Evolutionary conservation across 2,329 filamentous ascomycete species (phyloP).

Genomic region (Ceratocystis ficicola): DNA sequence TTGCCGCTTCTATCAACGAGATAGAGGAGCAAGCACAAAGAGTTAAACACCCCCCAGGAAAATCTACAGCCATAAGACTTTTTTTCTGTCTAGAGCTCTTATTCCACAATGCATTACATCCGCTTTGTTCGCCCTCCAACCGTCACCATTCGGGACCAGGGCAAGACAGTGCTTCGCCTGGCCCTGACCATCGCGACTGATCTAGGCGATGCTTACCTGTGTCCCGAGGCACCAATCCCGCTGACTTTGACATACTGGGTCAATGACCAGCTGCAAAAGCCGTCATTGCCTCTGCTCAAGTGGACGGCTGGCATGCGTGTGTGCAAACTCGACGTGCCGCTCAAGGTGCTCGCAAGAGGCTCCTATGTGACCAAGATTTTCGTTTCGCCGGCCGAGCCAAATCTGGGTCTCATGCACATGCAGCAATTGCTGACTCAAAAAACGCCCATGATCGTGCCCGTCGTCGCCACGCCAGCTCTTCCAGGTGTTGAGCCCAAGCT

Average conservation of each 20-base stretch:
- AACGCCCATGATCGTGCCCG: constrained; percentile 21
- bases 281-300: constrained; percentile 26
- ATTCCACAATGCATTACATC: constrained; percentile 43
- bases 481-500: constrained; percentile 15
- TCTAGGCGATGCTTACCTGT: constrained; percentile 43
- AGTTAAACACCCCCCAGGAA: neutral
- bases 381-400: constrained; percentile 21
- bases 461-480: constrained; percentile 13
- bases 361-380: constrained; percentile 21
- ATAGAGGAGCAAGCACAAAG: neutral
- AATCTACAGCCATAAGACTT: neutral
- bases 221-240: constrained; percentile 35
- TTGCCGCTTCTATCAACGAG: neutral
- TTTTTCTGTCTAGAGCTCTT: neutral
- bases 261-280: constrained; percentile 27
- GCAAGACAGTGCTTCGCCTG: constrained; percentile 31
- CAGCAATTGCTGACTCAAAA: constrained; percentile 16
- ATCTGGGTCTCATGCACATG: constrained; percentile 16
- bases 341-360: constrained; percentile 21
- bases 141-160: constrained; percentile 21
- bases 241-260: constrained; percentile 29
- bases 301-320: constrained; percentile 33
- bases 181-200: constrained; percentile 47
- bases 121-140: constrained; percentile 40
- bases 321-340: constrained; percentile 28